Evolutionary conservation across 202 grass and related monocot genomes (phyloP), one percentile per base, ranked within the genome.

Genomic region (Saccharum hybrid): DNA sequence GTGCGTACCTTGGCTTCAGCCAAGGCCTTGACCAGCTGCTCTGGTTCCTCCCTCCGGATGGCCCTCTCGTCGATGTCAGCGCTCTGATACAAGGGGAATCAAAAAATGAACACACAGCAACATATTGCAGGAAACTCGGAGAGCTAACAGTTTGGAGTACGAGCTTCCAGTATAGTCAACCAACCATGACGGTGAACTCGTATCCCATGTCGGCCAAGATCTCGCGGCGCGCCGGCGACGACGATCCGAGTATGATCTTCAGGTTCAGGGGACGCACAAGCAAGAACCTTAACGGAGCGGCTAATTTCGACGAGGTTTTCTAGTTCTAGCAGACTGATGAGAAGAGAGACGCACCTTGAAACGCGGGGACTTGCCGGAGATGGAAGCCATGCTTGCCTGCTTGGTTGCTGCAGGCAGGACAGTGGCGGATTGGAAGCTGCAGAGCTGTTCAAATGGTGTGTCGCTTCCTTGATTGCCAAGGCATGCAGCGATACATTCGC

Each of bases 51-150:
- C 88, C 39, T 90, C 67, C 89, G 76, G 18, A 94, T 94, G 45
- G 49, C 81, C 63, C 69, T 94, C 92, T 94, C 92, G 6, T 94
- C 87, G 52, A 94, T 90, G 40, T 90, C 92, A 30, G 92, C 87
- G 57, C 54, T 78, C 89, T 94, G 68, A 60, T 39, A 74, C 0
- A 0, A 67, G 57, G 62, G 19, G 66, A 2, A 80, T 38, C 12
- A 56, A 81, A 14, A n/a, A 16, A 31, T 42, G 41, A 41, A 5
- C n/a, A 11, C 8, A 21, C 1, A 4, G 15, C 2, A 30, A 60
- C 5, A 61, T 23, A 1, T 1, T 16, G 19, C 41, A 37, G 22
- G 39, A 23, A 22, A 42, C 63, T 30, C 13, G 21, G 15, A 15
- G 23, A 38, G 14, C 30, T 4, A 61, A 28, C 10, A 13, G 22